A percentile compares a stretch with the other conserved stretches of the same genome.
Conservation (phyloP, 306 rosid genomes). For the Malus asiatica region DNA sequence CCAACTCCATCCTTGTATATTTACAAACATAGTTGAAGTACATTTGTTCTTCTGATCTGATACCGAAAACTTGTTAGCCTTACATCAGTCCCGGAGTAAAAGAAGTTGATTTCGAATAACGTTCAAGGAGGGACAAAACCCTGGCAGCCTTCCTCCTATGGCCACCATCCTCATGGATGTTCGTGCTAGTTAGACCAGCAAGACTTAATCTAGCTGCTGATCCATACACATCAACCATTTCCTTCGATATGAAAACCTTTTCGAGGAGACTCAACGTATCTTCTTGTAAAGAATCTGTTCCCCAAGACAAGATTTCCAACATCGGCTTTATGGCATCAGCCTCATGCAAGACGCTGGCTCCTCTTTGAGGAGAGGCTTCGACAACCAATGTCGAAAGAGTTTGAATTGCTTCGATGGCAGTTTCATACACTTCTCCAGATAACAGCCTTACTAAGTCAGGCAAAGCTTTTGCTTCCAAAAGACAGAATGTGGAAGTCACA, state of each 20-base stretch:
- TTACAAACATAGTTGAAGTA: background rate
- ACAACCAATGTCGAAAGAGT: constrained; percentile 70
- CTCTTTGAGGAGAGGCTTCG: constrained; percentile 55
- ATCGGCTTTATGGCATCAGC: constrained; percentile 43
- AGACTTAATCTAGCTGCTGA: constrained; percentile 40
- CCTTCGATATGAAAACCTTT: constrained; percentile 59
- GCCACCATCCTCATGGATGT: constrained; percentile 38
- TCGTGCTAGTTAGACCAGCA: constrained; percentile 41
- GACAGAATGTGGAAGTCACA: constrained; percentile 48
- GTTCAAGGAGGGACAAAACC: constrained; percentile 55
- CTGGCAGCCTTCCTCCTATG: constrained; percentile 55
- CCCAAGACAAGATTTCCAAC: constrained; percentile 67
- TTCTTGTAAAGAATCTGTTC: constrained; percentile 50
- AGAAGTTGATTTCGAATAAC: constrained; percentile 57
- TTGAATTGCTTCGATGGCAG: constrained; percentile 66
- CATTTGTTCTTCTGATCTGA: background rate
- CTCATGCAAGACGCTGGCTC: constrained; percentile 55
- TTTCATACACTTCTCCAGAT: constrained; percentile 55
- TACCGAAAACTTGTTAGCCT: constrained; percentile 19
- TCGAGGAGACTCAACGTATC: constrained; percentile 62
- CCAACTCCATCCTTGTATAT: background rate
- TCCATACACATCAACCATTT: constrained; percentile 61
- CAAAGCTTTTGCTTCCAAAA: constrained; percentile 63
- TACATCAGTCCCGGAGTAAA: constrained; percentile 37
- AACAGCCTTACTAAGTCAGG: constrained; percentile 54